Evolutionary conservation across 2,329 filamentous ascomycete genomes (phyloP), one percentile per base, ranked within the genome.

Genomic region (Colletotrichum sojae): DNA sequence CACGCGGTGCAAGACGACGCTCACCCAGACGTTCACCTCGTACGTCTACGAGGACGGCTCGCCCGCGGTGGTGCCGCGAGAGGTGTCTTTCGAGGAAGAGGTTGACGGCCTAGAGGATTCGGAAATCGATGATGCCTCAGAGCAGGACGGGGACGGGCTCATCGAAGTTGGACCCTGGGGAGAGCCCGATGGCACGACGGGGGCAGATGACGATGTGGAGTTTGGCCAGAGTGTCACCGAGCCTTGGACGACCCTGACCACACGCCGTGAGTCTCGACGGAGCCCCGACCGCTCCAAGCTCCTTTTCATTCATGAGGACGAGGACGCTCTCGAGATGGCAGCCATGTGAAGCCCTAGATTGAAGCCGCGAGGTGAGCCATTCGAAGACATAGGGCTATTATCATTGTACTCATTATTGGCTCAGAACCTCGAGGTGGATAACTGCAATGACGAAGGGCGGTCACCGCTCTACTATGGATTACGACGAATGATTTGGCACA

Each of bases 1-100:
- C 43, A 65, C 56, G 40, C 59, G 56, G 31, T 71, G 70, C 63
- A 71, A 61, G 39, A 58, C 58, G 52, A 71, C 70, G 12, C 52
- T 72, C 48, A 72, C 69, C 20, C 69, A 54, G 45, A 72, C 71
- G 4, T 72, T 67, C 36, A 71, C 69, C 6, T 51, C 64, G 39
- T 71, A 59, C 45, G 40, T 71, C 25, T 69, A 60, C 25, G 65
- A 69, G 25, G 67, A 69, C n/a, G 65, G 49, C n/a, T 36, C 69
- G 5, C 54, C 69, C 8, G 60, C 51, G 20, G 54, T 61, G 25
- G 55, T 53, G 12, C 40, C 51, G 12, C 25, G 36, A 25, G 58
- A 40, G 20, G 57, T 58, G n/a, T 57, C 64, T 8, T 16, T 57
- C n/a, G 45, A 56, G 20, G 56, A 51, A 10, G 27, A 48, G 20